Percentiles rank a stretch among this genome's conserved stretches.
Evolutionary conservation across 2,329 filamentous ascomycete genomes (phyloP).

Genomic region (Coniochaeta hoffmannii): DNA sequence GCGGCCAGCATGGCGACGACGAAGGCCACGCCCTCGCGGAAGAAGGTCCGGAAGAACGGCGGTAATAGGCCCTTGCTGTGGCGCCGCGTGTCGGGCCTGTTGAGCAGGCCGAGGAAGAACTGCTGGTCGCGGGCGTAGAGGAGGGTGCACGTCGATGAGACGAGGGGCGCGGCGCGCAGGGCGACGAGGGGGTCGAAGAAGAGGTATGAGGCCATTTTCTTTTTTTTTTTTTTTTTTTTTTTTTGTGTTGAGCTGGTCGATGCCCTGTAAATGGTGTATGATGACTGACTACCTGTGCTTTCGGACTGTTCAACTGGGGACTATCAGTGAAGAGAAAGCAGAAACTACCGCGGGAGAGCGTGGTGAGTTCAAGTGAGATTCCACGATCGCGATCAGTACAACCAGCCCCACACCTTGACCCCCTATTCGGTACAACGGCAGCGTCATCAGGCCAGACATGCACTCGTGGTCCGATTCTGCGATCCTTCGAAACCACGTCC

Average conservation of each 20-base stretch:
- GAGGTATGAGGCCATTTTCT: neutral
- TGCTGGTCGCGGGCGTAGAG: conserved; percentile 37
- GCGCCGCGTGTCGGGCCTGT: conserved; percentile 19
- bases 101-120: conserved; percentile 31
- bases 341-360: too few relatives aligned
- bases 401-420: too few relatives aligned
- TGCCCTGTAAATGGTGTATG: neutral
- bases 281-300: too few relatives aligned
- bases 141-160: conserved; percentile 39
- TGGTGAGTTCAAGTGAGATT: too few relatives aligned
- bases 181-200: conserved; percentile 28
- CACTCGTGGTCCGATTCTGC: too few relatives aligned
- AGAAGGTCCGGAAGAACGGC: conserved; percentile 33
- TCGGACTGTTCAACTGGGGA: too few relatives aligned
- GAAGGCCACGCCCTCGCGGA: conserved; percentile 24
- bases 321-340: too few relatives aligned
- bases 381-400: too few relatives aligned
- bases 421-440: too few relatives aligned
- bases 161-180: conserved; percentile 35
- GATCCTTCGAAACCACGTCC: too few relatives aligned
- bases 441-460: too few relatives aligned
- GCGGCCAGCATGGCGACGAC: conserved; percentile 25
- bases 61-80: conserved; percentile 30
- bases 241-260: neutral
- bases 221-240: neutral